These are phyloP conservation scores for Colletotrichum orbiculare DNA, from an alignment of 2,329 filamentous ascomycete genomes.

Conservation along the genomic window DNA sequence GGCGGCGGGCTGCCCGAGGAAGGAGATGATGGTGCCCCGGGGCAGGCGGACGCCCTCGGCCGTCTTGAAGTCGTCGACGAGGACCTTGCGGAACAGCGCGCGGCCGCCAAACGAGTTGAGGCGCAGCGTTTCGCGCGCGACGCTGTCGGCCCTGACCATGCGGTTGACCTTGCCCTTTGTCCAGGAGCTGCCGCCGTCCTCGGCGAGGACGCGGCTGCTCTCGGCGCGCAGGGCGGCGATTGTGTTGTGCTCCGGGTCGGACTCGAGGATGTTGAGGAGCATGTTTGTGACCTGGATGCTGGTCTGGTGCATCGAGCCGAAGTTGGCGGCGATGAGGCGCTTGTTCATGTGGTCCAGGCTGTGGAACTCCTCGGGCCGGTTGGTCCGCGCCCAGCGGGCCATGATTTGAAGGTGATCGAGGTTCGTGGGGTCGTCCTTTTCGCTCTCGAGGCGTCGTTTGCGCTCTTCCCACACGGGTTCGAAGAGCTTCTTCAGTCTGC, in stretches of 20 bases:
- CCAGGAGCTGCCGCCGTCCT: conserved; percentile 46
- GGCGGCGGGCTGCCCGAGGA: conserved; percentile 45
- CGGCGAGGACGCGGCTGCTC: conserved; percentile 44
- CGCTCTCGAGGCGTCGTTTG: conserved; percentile 38
- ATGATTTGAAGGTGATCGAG: conserved; percentile 54
- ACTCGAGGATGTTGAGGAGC: conserved; percentile 50
- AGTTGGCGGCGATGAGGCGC: conserved; percentile 48
- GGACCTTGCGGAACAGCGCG: conserved; percentile 44
- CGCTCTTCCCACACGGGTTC: conserved; percentile 41
- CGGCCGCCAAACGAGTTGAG: conserved; percentile 46
- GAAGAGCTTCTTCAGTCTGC: conserved; percentile 43
- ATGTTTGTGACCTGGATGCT: conserved; percentile 52
- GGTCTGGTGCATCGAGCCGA: conserved; percentile 54
- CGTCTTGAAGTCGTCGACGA: conserved; percentile 44
- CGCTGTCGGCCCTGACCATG: conserved; percentile 54
- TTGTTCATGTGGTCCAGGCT: conserved; percentile 44
- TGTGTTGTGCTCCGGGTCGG: conserved; percentile 50
- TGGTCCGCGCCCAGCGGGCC: conserved; percentile 50
- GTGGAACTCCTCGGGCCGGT: conserved; percentile 50
- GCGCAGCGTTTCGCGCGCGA: conserved; percentile 55
- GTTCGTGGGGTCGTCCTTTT: conserved; percentile 31
- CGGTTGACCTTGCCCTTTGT: conserved; percentile 50
- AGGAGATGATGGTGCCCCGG: conserved; percentile 46
- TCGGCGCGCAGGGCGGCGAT: conserved; percentile 52
- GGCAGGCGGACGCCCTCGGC: conserved; percentile 47